Conservation (phyloP, 768 basidiomycete species). For the Psilocybe cyanescens region DNA sequence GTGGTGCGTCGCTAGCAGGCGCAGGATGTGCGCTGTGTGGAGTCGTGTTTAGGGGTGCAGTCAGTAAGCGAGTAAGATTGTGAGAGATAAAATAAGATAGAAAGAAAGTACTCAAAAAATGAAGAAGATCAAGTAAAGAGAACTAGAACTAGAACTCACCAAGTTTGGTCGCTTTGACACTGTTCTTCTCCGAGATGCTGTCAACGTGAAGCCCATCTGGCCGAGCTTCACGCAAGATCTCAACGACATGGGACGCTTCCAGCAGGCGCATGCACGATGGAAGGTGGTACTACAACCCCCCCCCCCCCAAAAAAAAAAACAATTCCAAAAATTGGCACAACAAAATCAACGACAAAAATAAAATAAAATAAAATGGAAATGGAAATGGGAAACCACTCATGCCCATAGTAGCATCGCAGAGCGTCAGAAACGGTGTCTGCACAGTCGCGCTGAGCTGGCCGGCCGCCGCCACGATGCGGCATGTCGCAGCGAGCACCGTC, state of each 20-base stretch:
- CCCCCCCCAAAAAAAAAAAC: too few species aligned
- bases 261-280: conserved; percentile 76
- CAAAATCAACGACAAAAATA: neutral
- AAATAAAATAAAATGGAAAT: neutral
- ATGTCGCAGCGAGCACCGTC: conserved; percentile 59
- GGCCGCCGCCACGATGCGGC: conserved; percentile 68
- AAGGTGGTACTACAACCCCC: conserved; percentile 60
- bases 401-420: conserved; percentile 75
- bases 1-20: conserved; percentile 80
- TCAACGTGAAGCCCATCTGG: conserved; percentile 53
- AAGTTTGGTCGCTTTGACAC: conserved; percentile 52
- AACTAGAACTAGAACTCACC: conserved; percentile 34
- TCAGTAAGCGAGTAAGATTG: neutral
- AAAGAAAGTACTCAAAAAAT: too few species aligned
- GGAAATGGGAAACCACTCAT: conserved; percentile 38
- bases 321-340: neutral
- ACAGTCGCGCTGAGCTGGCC: conserved; percentile 67
- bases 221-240: conserved; percentile 71
- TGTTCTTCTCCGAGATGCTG: conserved; percentile 44
- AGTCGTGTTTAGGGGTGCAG: neutral
- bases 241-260: conserved; percentile 71
- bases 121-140: too few species aligned
- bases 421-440: conserved; percentile 64
- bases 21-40: conserved; percentile 61
- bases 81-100: neutral